Evolutionary conservation across 495 filamentous ascomycete genomes (phyloP), one percentile per base, ranked within the genome.

Genomic region (Zalerion maritima): DNA sequence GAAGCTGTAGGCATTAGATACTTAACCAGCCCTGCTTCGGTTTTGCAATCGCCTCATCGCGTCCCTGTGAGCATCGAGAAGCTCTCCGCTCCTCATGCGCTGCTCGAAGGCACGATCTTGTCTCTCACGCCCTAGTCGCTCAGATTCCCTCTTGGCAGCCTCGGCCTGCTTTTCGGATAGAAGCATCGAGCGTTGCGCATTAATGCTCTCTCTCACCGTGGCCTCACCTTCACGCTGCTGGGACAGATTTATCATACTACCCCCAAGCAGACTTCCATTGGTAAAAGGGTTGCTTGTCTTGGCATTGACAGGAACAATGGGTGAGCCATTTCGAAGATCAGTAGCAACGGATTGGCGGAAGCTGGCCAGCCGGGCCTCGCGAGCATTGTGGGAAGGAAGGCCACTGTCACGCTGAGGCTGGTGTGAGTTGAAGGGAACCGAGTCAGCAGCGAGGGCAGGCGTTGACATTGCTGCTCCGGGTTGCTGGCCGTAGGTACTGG

Each of bases 31-130:
- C n/a, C n/a, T n/a, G n/a, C n/a, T n/a, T n/a, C n/a, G n/a, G n/a
- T n/a, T n/a, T n/a, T 93, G 87, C 76, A 96, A 78, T 48, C 64
- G 71, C 40, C 81, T 60, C 67, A 96, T 66, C 1, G 80, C 83
- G 34, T 87, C 74, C 29, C 77, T 61, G 51, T 96, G 87, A 22
- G 75, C 60, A 24, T 81, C 79, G 20, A 76, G 57, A 64, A 92
- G 73, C 37, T 73, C 71, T 0, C 75, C 72, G 6, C 70, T 72
- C 25, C 81, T 63, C 82, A 91, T 89, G 32, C 72, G 64, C 40
- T 73, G 68, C 29, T 83, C 80, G 35, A 80, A 69, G 28, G 63
- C 59, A 24, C 61, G 62, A 24, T 75, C 64, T 2, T 52, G 46
- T 21, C 55, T 46, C 26, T 55, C 57, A 38, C 54, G 57, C 31